Evolutionary conservation across 2,329 filamentous ascomycete genomes (phyloP).

Genomic region (Paecilomyces sp.): DNA sequence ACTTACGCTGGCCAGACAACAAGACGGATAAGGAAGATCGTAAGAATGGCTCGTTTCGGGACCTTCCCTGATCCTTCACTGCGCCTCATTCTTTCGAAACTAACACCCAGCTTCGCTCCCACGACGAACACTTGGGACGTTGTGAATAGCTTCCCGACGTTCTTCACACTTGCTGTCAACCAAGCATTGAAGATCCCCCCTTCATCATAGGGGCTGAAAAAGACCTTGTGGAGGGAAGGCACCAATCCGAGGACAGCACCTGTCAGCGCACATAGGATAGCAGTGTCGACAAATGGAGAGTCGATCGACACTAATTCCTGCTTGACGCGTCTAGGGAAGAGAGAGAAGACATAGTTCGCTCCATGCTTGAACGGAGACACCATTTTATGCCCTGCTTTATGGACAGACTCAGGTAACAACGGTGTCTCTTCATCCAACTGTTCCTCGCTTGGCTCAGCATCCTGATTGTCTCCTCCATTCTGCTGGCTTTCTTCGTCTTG

Average conservation of each 20-base stretch:
- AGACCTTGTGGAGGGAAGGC: constrained; percentile 52
- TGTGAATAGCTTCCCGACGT: constrained; percentile 58
- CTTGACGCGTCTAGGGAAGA: constrained; percentile 25
- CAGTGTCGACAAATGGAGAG: constrained; percentile 53
- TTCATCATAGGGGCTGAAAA: constrained; percentile 51
- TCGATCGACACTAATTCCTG: constrained; percentile 33
- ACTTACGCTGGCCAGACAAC: constrained; percentile 51
- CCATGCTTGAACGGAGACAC: constrained; percentile 15
- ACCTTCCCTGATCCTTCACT: constrained; percentile 24
- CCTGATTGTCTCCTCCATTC: constrained; percentile 17
- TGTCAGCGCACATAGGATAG: constrained; percentile 52
- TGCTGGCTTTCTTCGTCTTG: constrained; percentile 20
- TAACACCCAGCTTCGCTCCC: constrained; percentile 56
- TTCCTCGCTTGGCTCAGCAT: constrained; percentile 12
- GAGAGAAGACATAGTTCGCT: constrained; percentile 20
- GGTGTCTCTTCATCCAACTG: constrained; percentile 42
- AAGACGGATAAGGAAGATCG: constrained; percentile 52
- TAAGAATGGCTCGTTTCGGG: constrained; percentile 38
- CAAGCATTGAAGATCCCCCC: constrained; percentile 61
- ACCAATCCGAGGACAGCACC: constrained; percentile 55
- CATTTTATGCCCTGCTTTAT: constrained; percentile 9
- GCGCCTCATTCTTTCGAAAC: constrained; percentile 41
- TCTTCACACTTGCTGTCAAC: constrained; percentile 56
- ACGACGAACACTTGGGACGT: constrained; percentile 59
- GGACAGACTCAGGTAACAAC: constrained; percentile 39